Conservation (phyloP, 1,284 basidiomycete species). For the Retiboletus fuscus region DNA sequence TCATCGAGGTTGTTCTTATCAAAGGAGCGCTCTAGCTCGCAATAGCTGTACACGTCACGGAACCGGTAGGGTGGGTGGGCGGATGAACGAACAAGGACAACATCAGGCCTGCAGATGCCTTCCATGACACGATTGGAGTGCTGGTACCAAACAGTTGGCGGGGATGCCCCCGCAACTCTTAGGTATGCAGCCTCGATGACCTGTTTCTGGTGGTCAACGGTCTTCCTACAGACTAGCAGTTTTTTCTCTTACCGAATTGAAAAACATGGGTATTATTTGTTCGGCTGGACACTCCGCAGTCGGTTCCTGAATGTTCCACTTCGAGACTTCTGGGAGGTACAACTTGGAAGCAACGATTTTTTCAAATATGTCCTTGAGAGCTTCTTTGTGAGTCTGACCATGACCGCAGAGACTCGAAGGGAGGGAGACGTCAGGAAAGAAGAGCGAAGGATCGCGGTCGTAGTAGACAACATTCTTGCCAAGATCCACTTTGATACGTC, state of each 20-base stretch:
- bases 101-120: neutral
- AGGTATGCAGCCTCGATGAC: neutral
- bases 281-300: neutral
- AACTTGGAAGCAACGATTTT: neutral
- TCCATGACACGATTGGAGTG: neutral
- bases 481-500: neutral
- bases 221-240: neutral
- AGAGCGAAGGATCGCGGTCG: neutral
- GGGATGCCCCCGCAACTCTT: too few species aligned
- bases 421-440: neutral
- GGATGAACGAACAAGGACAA: neutral
- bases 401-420: neutral
- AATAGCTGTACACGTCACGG: neutral
- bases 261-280: neutral
- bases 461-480: constrained; percentile 1
- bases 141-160: neutral
- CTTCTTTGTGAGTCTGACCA: neutral
- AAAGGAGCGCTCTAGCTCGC: neutral
- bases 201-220: neutral
- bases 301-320: too few species aligned
- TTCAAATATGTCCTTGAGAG: neutral
- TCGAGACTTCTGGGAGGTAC: neutral
- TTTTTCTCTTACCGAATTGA: neutral
- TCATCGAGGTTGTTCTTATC: neutral
- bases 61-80: neutral